Conservation (phyloP, 108 stramenopile genomes). For the Schizochytrium sp. region DNA sequence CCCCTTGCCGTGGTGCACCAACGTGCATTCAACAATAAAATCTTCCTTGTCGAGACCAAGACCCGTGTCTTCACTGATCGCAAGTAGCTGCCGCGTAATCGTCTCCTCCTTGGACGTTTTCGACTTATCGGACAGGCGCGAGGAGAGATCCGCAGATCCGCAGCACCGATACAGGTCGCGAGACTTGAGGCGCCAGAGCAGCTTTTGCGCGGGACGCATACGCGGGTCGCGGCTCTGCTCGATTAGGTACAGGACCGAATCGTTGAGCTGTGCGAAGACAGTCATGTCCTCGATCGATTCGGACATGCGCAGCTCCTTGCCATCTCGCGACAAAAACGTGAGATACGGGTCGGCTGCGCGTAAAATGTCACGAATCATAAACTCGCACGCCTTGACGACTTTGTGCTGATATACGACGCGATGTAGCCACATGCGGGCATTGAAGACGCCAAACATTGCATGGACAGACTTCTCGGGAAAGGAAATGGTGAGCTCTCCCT, state of each 20-base stretch:
- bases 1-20: not conserved
- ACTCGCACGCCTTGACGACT: slow-evolving; percentile 40
- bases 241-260: not conserved
- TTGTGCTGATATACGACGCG: slow-evolving; percentile 44
- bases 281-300: slow-evolving; percentile 14
- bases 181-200: not conserved
- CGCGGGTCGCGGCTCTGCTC: not conserved
- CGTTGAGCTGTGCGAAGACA: not conserved
- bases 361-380: slow-evolving; percentile 28
- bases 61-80: not conserved
- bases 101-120: not conserved
- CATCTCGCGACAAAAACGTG: not conserved
- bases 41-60: not conserved
- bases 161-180: slow-evolving; percentile 17
- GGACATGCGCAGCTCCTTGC: not conserved
- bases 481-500: slow-evolving; percentile 29
- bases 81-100: not conserved
- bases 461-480: slow-evolving; percentile 43
- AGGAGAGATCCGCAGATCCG: not conserved
- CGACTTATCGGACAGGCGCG: not conserved
- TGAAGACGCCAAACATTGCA: slow-evolving; percentile 35
- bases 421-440: slow-evolving; percentile 19
- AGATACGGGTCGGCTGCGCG: not conserved
- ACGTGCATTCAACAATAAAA: not conserved
- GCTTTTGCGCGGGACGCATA: not conserved